Conservation (phyloP, 2,329 filamentous ascomycete species). For the Alternaria sp. region DNA sequence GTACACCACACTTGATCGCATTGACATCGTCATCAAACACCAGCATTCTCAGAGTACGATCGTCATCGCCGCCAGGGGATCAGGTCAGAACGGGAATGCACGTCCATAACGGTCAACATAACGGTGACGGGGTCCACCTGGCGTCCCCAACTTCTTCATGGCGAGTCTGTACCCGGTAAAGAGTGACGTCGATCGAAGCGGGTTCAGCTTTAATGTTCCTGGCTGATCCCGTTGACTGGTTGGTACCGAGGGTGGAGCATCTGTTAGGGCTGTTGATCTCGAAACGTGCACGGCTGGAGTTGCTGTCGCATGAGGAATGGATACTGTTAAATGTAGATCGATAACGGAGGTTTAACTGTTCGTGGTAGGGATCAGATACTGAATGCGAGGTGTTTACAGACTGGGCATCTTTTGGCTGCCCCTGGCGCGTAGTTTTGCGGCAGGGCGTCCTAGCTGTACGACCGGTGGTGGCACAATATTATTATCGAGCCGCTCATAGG, state of each 20-base stretch:
- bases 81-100: constrained; percentile 9
- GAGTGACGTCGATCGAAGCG: constrained; percentile 42
- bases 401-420: constrained; percentile 16
- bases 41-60: constrained; percentile 26
- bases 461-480: constrained; percentile 2
- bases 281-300: constrained; percentile 32
- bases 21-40: constrained; percentile 38
- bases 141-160: constrained; percentile 21
- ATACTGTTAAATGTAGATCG: constrained; percentile 32
- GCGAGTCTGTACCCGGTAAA: constrained; percentile 16
- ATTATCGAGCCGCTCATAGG: constrained; percentile 10
- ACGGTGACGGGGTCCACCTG: constrained; percentile 25
- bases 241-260: constrained; percentile 16
- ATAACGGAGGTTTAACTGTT: constrained; percentile 32
- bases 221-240: constrained; percentile 28
- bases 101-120: constrained; percentile 13
- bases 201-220: constrained; percentile 33
- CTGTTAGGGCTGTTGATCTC: constrained; percentile 35
- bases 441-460: not conserved
- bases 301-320: constrained; percentile 20
- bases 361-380: constrained; percentile 31
- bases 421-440: constrained; percentile 14
- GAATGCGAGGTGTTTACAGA: constrained; percentile 6
- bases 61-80: constrained; percentile 27
- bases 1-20: constrained; percentile 6